These are phyloP conservation scores for Aspergillus sp. DNA, from an alignment of 2,329 filamentous ascomycete genomes.

Conservation along the genomic window DNA sequence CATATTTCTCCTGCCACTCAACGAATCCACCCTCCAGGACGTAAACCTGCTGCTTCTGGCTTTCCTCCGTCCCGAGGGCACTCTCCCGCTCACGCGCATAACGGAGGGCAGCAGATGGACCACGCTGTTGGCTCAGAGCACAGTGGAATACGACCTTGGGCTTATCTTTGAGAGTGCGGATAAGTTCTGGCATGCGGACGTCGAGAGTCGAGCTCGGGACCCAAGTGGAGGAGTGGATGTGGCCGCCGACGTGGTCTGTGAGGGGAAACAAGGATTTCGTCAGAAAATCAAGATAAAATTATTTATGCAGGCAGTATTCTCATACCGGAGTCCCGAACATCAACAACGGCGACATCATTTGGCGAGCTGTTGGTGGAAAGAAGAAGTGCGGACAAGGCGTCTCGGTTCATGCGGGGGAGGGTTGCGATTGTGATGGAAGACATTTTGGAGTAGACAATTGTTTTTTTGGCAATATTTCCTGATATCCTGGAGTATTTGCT, in stretches of 20 bases:
- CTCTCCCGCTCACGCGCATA: constrained; percentile 64
- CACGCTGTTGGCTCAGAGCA: constrained; percentile 83
- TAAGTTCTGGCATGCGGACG: constrained; percentile 72
- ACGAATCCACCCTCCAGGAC: constrained; percentile 81
- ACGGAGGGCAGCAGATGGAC: constrained; percentile 74
- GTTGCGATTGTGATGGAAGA: constrained; percentile 57
- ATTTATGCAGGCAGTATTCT: not conserved
- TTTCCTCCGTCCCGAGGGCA: constrained; percentile 38
- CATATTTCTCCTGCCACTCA: constrained; percentile 80
- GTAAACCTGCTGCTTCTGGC: constrained; percentile 63
- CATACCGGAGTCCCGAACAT: constrained; percentile 79
- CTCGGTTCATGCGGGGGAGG: constrained; percentile 63
- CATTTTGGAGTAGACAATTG: constrained; percentile 20
- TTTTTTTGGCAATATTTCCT: not conserved
- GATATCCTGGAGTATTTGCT: no score
- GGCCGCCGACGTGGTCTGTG: constrained; percentile 81
- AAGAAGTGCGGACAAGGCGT: constrained; percentile 63
- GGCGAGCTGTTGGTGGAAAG: constrained; percentile 43
- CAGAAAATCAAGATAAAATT: not conserved
- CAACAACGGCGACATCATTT: constrained; percentile 65
- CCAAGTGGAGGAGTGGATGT: constrained; percentile 75
- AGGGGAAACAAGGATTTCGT: no score
- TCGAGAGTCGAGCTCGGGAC: constrained; percentile 71
- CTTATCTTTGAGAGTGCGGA: constrained; percentile 70
- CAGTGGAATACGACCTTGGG: constrained; percentile 92